Conservation (phyloP, 2,329 filamentous ascomycete species). For the Hypoxylon sp. region DNA sequence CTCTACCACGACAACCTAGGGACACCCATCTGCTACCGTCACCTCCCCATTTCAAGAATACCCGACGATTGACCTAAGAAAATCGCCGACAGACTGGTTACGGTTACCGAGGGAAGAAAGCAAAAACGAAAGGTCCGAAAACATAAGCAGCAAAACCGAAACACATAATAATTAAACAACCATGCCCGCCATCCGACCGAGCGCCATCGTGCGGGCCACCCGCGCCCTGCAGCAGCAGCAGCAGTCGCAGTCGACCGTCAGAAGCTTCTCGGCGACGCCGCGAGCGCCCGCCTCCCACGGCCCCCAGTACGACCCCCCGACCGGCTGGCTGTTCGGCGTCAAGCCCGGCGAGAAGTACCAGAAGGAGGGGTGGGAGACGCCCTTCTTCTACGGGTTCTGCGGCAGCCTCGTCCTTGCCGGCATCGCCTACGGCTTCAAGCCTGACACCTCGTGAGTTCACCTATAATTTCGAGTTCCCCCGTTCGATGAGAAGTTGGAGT, state of each 20-base stretch:
- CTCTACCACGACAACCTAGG: constrained; percentile 31
- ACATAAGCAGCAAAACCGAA: neutral
- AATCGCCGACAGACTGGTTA: neutral
- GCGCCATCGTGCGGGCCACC: constrained; percentile 47
- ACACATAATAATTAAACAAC: constrained; percentile 8
- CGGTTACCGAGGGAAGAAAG: constrained; percentile 7
- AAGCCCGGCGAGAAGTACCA: constrained; percentile 95
- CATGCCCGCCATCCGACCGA: constrained; percentile 50
- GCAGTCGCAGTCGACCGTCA: constrained; percentile 39
- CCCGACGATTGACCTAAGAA: neutral
- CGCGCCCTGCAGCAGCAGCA: constrained; percentile 45
- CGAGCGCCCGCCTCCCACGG: constrained; percentile 67
- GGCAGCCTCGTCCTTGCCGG: constrained; percentile 78
- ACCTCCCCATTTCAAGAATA: neutral
- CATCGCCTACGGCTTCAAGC: constrained; percentile 94
- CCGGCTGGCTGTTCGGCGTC: constrained; percentile 92
- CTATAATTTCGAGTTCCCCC: constrained; percentile 28
- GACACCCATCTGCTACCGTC: constrained; percentile 4
- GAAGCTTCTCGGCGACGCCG: constrained; percentile 60
- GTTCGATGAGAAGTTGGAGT: constrained; percentile 7
- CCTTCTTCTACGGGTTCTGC: constrained; percentile 87
- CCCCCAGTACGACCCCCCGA: constrained; percentile 87
- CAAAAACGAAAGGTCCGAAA: constrained; percentile 4
- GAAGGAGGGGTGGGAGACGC: constrained; percentile 95
- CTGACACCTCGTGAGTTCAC: constrained; percentile 93